Percentiles rank a stretch among this genome's conserved stretches.
Conservation (phyloP, 2,329 filamentous ascomycete genomes). For the Aspergillus brasiliensis region DNA sequence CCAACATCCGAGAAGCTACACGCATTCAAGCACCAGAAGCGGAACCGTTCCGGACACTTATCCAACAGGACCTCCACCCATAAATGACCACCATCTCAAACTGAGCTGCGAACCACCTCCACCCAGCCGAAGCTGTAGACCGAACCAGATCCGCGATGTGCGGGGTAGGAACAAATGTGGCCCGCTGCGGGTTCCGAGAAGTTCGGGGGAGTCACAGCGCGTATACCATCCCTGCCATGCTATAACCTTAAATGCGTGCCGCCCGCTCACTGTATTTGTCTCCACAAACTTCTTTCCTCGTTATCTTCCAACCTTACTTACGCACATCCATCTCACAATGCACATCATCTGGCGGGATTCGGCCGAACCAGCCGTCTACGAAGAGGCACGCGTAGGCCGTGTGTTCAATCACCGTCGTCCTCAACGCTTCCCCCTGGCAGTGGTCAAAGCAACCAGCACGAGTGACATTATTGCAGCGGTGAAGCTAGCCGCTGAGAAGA, state of each 20-base stretch:
- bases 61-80: too few species aligned
- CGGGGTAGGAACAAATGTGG: neutral
- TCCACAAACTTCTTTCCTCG: too few species aligned
- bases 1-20: too few species aligned
- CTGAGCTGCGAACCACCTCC: neutral
- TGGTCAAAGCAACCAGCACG: constrained; percentile 42
- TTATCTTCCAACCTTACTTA: neutral
- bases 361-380: constrained; percentile 30
- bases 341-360: constrained; percentile 28
- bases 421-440: constrained; percentile 43
- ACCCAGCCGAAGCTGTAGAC: neutral
- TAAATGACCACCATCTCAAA: neutral
- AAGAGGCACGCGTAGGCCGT: constrained; percentile 42
- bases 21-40: too few species aligned
- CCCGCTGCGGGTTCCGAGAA: neutral
- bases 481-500: constrained; percentile 37
- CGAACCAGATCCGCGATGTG: neutral
- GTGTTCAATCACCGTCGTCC: constrained; percentile 51
- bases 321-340: constrained; percentile 6
- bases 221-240: neutral
- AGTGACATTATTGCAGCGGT: constrained; percentile 43
- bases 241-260: neutral
- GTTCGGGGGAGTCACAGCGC: too few species aligned
- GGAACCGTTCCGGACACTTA: too few species aligned
- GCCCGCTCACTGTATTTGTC: too few species aligned